Percentiles rank a stretch among this genome's conserved stretches.
These are phyloP conservation scores for Strobilomyces echinocephalus DNA, from an alignment of 768 basidiomycete species.

Conservation along the genomic window DNA sequence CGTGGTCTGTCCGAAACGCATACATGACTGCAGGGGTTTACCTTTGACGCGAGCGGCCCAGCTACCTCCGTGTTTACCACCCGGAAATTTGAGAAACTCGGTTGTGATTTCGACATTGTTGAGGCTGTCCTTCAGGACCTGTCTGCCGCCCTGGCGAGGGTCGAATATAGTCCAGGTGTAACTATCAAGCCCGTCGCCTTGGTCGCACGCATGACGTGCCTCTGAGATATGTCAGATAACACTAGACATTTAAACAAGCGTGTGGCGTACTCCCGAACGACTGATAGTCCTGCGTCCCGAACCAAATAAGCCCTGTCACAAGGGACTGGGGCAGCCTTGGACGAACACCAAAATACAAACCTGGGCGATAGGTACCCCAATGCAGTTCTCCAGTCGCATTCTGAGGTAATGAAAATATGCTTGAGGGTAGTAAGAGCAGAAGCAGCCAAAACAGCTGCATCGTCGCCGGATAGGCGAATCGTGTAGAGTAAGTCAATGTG, in stretches of 20 bases:
- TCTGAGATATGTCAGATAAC: conserved; percentile 36
- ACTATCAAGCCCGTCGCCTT: conserved; percentile 70
- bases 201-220: conserved; percentile 83
- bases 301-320: conserved; percentile 93
- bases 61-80: conserved; percentile 77
- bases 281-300: conserved; percentile 80
- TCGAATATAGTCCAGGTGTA: conserved; percentile 92
- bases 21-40: conserved; percentile 66
- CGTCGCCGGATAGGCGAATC: not conserved
- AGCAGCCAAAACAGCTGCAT: conserved; percentile 28
- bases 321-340: conserved; percentile 85
- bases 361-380: conserved; percentile 84
- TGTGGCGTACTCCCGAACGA: conserved; percentile 56
- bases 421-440: conserved; percentile 19
- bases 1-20: not conserved
- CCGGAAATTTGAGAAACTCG: conserved; percentile 81
- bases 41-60: conserved; percentile 87
- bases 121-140: conserved; percentile 71
- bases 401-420: conserved; percentile 14
- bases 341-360: conserved; percentile 91
- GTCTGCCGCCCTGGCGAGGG: conserved; percentile 77
- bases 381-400: conserved; percentile 41
- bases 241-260: not conserved
- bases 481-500: not conserved
- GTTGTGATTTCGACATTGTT: conserved; percentile 88